Base-by-base conservation (phyloP, 257 asterid species). In the Jasminum sambac region DNA sequence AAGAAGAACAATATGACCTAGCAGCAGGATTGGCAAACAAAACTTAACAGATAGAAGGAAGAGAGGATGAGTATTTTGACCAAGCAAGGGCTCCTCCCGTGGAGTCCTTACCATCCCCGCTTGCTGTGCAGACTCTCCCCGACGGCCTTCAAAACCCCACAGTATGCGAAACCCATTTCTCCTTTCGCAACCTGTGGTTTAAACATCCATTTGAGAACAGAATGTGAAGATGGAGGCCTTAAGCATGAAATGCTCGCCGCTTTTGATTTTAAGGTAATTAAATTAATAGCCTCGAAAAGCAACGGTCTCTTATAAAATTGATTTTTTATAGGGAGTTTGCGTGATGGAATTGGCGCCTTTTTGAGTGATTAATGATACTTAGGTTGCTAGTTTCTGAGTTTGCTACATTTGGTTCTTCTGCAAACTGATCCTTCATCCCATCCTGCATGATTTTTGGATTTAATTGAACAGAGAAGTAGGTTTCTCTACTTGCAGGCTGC, bases 11-110 rank as follows among this genome's bases (percentile, higher is more conserved):
- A 50, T 17, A 8, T 8, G 5, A 8, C 14, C 11, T 11, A 6
- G 25, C 12, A 50, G 19, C 25, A n/a, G n/a, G n/a, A n/a, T n/a
- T n/a, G n/a, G n/a, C n/a, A 50, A 50, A 50, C 59, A 19, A 17
- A 48, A 43, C 25, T n/a, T 17, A n/a, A n/a, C 6, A 36, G 66
- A 55, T 26, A 13, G 79, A 63, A 68, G 79, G 68, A 36, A 62
- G 75, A 79, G 36, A 68, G 70, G 84, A 85, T 71, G 88, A 78
- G 74, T 79, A 74, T 78, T 83, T 40, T 80, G 79, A 81, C 81
- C 88, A 82, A 80, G 81, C 87, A 81, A 73, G 90, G 94, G 72
- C 77, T 75, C 70, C 78, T 84, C 19, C 48, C 78, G 44, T 80
- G 84, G 90, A 84, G 81, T 84, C 79, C 87, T 78, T 80, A 76